Percentiles rank a stretch among this genome's conserved stretches.
phyloP scores from a whole-genome alignment of 2,329 filamentous ascomycete genomes.

The Pseudopyricularia cyperi region DNA sequence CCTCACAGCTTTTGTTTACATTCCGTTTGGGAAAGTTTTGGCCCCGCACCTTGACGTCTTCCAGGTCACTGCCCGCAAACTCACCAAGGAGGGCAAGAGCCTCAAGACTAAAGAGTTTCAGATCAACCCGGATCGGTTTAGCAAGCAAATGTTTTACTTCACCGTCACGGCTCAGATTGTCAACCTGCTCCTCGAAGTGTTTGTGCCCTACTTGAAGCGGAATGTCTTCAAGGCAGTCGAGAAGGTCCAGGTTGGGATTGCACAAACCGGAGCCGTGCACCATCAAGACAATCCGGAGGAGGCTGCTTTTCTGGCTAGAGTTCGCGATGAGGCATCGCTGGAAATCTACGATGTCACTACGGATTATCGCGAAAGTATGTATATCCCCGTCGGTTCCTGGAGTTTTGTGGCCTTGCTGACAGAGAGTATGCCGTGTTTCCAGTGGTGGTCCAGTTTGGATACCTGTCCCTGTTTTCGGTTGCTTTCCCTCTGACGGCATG shows the following conservation, averaged over 20 bases:
- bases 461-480: conserved; percentile 80
- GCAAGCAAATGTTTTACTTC: conserved; percentile 89
- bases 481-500: conserved; percentile 88
- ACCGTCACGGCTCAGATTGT: conserved; percentile 90
- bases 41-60: conserved; percentile 81
- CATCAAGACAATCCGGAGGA: conserved; percentile 64
- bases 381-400: conserved; percentile 20
- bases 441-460: conserved; percentile 34
- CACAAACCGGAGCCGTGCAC: conserved; percentile 32
- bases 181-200: conserved; percentile 70
- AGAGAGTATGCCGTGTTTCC: conserved; percentile 7
- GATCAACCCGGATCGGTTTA: conserved; percentile 72
- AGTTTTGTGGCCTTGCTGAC: conserved; percentile 9
- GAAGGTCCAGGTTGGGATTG: conserved; percentile 48
- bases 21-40: conserved; percentile 71
- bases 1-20: conserved; percentile 67
- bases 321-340: conserved; percentile 72
- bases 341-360: conserved; percentile 78
- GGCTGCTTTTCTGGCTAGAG: conserved; percentile 63
- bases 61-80: conserved; percentile 56
- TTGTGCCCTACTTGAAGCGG: conserved; percentile 77
- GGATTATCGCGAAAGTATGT: conserved; percentile 66
- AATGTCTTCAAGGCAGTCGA: conserved; percentile 68
- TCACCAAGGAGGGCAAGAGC: conserved; percentile 59
- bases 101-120: conserved; percentile 54